These are phyloP conservation scores for Cochlearia excelsa DNA, from an alignment of 345 rosid genomes.

Conservation along the genomic window DNA sequence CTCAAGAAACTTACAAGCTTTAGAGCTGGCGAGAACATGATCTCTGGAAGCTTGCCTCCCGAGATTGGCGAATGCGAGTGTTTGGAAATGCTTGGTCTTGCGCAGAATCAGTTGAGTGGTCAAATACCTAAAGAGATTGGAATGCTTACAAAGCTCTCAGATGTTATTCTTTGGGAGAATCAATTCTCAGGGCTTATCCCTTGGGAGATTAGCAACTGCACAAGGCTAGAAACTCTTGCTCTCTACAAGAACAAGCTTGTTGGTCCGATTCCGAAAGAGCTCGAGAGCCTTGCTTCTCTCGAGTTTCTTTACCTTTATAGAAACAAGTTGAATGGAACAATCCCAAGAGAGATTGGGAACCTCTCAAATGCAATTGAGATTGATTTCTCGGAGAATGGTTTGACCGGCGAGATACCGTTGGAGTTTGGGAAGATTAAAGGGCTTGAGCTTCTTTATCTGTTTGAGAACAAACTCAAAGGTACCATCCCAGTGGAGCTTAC, in stretches of 20 bases:
- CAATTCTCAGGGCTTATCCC: constrained; percentile 71
- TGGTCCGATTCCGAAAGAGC: constrained; percentile 64
- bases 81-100: constrained; percentile 75
- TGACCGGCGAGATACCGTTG: constrained; percentile 67
- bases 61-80: constrained; percentile 66
- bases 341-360: constrained; percentile 79
- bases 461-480: constrained; percentile 70
- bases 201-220: constrained; percentile 66
- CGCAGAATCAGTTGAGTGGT: constrained; percentile 65
- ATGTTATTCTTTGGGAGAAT: constrained; percentile 71
- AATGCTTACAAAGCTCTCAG: constrained; percentile 52
- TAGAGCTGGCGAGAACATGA: constrained; percentile 81
- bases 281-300: constrained; percentile 50
- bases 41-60: constrained; percentile 75
- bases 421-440: constrained; percentile 62
- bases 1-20: constrained; percentile 54
- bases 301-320: constrained; percentile 60
- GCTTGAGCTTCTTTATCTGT: constrained; percentile 68
- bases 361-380: constrained; percentile 62
- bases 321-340: constrained; percentile 63
- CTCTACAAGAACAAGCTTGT: constrained; percentile 74
- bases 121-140: constrained; percentile 74
- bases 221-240: constrained; percentile 57
- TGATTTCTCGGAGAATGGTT: constrained; percentile 76
- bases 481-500: constrained; percentile 69